Conservation (phyloP, 768 basidiomycete species). For the Kwoniella sp. region DNA sequence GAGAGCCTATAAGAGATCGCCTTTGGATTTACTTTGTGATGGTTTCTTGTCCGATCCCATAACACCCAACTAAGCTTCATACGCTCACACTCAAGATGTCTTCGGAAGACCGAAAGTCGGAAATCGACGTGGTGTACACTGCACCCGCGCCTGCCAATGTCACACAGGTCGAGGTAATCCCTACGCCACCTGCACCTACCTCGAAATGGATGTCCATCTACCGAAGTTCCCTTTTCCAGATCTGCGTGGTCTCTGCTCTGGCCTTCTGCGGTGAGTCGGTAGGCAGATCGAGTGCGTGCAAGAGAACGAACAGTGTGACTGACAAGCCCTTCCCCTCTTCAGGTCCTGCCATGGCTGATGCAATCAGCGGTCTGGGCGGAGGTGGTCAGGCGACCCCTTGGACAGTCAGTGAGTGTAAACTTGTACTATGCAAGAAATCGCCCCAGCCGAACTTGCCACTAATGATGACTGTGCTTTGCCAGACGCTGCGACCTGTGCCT, state of each 20-base stretch:
- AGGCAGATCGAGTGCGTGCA: neutral
- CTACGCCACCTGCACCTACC: slow-evolving; percentile 5
- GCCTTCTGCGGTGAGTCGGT: slow-evolving; percentile 14
- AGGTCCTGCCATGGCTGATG: slow-evolving; percentile 36
- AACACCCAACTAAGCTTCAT: neutral
- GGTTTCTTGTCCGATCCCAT: neutral
- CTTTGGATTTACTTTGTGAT: neutral
- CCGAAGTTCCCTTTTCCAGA: slow-evolving; percentile 21
- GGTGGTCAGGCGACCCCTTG: slow-evolving; percentile 33
- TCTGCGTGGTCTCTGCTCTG: slow-evolving; percentile 20
- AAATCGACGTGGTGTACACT: neutral
- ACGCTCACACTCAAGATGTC: neutral
- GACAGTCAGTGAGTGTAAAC: slow-evolving; percentile 21
- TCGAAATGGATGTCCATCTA: slow-evolving; percentile 15
- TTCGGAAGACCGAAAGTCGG: slow-evolving; percentile 1
- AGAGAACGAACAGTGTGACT: neutral
- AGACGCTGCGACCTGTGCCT: neutral
- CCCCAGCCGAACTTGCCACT: too few relatives aligned
- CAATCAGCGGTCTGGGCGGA: slow-evolving; percentile 36
- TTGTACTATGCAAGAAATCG: too few relatives aligned
- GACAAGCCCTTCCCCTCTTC: slow-evolving; percentile 9
- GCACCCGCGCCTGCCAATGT: neutral
- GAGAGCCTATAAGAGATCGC: too few relatives aligned
- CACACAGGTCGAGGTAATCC: slow-evolving; percentile 6
- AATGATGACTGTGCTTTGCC: too few relatives aligned